Evolutionary conservation across 1,284 basidiomycete species (phyloP).

Genomic region (Trichosporon asahii): DNA sequence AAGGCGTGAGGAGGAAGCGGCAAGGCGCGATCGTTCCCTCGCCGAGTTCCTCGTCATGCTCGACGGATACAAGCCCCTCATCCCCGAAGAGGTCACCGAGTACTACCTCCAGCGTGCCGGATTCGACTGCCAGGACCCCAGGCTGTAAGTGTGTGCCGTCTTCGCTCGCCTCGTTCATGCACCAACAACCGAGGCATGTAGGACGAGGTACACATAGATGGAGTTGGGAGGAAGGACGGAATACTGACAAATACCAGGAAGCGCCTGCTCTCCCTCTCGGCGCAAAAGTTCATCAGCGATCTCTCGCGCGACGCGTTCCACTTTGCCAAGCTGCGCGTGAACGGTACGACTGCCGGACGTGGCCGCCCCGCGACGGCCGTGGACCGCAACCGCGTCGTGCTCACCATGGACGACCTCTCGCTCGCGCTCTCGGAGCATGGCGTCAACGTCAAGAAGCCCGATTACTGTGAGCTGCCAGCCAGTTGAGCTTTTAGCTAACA

Average conservation of each 20-base stretch:
- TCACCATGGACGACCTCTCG: conserved; percentile 96
- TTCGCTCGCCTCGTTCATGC: too few relatives aligned
- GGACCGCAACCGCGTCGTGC: conserved; percentile 91
- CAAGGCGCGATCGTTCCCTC: conserved; percentile 72
- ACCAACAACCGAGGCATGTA: too few relatives aligned
- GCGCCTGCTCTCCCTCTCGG: conserved; percentile 87
- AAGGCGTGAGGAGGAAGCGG: conserved; percentile 65
- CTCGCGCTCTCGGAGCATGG: conserved; percentile 92
- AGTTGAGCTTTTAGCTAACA: not conserved
- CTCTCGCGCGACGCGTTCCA: conserved; percentile 97
- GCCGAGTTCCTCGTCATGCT: conserved; percentile 94
- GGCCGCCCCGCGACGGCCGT: conserved; percentile 42
- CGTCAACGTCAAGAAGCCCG: conserved; percentile 87
- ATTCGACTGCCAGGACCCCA: conserved; percentile 90
- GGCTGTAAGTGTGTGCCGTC: conserved; percentile 62
- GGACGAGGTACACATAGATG: too few relatives aligned
- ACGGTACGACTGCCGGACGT: conserved; percentile 53
- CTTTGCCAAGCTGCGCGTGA: conserved; percentile 85
- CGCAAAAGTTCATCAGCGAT: conserved; percentile 97
- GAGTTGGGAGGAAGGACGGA: too few relatives aligned
- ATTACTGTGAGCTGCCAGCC: conserved; percentile 58
- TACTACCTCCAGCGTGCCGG: conserved; percentile 95
- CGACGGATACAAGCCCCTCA: conserved; percentile 93
- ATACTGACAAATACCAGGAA: conserved; percentile 62
- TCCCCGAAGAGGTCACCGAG: conserved; percentile 97